Evolutionary conservation across 2,329 filamentous ascomycete genomes (phyloP), one percentile per base, ranked within the genome.

Genomic region (Sclerotinia minor): DNA sequence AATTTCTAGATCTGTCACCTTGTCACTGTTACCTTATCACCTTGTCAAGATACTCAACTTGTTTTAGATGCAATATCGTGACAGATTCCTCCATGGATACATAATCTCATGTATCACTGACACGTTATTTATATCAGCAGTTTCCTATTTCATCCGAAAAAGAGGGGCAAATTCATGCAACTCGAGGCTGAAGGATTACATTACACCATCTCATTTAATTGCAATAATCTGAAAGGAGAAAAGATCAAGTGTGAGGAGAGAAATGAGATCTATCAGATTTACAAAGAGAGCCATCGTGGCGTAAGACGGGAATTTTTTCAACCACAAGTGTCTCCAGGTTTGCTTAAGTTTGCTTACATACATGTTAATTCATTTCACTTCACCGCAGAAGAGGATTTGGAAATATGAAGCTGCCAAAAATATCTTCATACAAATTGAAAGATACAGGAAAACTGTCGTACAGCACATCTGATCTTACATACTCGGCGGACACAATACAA

Each of bases 171-270:
- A 32, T 24, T 15, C 47, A 50, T 60, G 54, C 45, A 53, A 8
- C 41, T 61, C 32, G 32, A 60, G 54, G 64, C 45, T 50, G 44
- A 61, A 60, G 64, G 64, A 66, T 66, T 32, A 52, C 24, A 61
- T 61, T 52, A n/a, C 19, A 50, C 54, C 32, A 60, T 41, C 19
- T 41, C 44, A 60, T 52, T 38, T 38, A 15, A 41, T 41, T 41
- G 7, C 15, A 38, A 21, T 15, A 53, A 44, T 45, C 26, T 13
- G 24, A n/a, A 45, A 47, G 11, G 17, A 54, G 50, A 9, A 44
- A n/a, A 50, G 7, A 47, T 17, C 53, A 49, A 59, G 45, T 29
- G 35, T 60, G 24, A 52, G 15, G 26, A 32, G 6, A 66, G 54
- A 60, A 45, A 53, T 53, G 44, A 60, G 45, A 53, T 61, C 35